These are phyloP conservation scores for Cercospora zeae-maydis DNA, from an alignment of 2,329 filamentous ascomycete species.

Conservation along the genomic window DNA sequence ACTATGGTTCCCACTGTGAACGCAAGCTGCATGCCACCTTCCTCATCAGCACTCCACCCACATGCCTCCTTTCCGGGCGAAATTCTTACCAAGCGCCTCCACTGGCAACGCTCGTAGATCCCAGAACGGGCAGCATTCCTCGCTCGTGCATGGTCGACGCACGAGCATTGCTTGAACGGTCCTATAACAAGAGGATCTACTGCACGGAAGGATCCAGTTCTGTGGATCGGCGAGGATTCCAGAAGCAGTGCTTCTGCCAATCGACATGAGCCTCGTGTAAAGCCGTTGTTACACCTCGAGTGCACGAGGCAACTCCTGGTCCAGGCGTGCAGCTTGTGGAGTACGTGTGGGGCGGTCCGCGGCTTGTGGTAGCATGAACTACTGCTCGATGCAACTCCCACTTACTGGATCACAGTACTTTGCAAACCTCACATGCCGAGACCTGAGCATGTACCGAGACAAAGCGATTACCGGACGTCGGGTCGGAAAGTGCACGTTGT, in stretches of 20 bases:
- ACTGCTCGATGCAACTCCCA: neutral
- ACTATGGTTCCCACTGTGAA: slow-evolving; percentile 3
- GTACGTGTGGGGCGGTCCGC: neutral
- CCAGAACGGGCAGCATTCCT: slow-evolving; percentile 10
- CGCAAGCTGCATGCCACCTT: slow-evolving; percentile 2
- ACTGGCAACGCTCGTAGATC: neutral
- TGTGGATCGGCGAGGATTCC: slow-evolving; percentile 10
- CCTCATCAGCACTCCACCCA: neutral
- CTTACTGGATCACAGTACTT: neutral
- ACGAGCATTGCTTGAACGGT: neutral
- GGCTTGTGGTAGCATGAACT: slow-evolving; percentile 3
- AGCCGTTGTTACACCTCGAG: slow-evolving; percentile 7
- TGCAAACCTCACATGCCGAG: neutral
- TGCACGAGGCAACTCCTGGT: neutral
- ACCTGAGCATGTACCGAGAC: neutral
- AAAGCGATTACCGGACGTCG: neutral
- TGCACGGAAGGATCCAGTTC: neutral
- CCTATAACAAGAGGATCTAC: neutral
- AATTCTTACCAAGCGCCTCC: slow-evolving; percentile 3
- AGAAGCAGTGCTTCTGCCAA: slow-evolving; percentile 13
- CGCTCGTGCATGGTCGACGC: neutral
- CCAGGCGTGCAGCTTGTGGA: slow-evolving; percentile 8
- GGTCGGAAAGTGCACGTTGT: neutral
- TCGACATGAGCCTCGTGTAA: slow-evolving; percentile 5
- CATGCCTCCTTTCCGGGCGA: neutral